Conservation (phyloP, 1,284 basidiomycete genomes). For the Leccinum laetum region DNA sequence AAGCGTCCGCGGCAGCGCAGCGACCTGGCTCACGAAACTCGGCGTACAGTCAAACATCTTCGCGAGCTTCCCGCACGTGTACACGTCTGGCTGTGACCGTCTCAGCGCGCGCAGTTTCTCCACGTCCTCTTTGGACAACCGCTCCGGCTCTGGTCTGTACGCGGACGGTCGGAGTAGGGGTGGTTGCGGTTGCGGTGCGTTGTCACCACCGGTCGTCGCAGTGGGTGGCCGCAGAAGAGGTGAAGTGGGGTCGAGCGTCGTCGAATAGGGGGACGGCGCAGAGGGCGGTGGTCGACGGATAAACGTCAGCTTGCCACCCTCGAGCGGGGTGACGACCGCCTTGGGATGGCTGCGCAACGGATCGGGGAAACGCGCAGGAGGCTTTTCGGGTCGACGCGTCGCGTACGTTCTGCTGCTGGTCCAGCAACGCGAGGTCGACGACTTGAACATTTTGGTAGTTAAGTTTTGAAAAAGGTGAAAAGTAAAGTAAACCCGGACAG, state of each 20-base stretch:
- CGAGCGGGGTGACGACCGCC: constrained; percentile 54
- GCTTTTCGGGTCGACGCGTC: constrained; percentile 48
- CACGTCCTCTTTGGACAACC: constrained; percentile 53
- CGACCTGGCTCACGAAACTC: constrained; percentile 54
- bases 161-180: constrained; percentile 46
- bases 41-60: constrained; percentile 58
- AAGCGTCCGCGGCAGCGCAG: constrained; percentile 50
- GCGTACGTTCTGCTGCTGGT: constrained; percentile 35
- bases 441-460: constrained; percentile 22
- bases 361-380: constrained; percentile 63
- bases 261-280: constrained; percentile 66
- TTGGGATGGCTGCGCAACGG: constrained; percentile 60
- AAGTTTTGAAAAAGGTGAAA: not conserved
- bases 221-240: constrained; percentile 53
- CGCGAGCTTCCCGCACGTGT: constrained; percentile 54
- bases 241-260: constrained; percentile 64
- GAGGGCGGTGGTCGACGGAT: constrained; percentile 78
- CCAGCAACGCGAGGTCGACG: not conserved
- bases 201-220: not conserved
- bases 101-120: constrained; percentile 59
- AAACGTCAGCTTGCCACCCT: constrained; percentile 64
- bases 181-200: constrained; percentile 29
- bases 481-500: not conserved
- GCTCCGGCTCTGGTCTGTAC: constrained; percentile 34
- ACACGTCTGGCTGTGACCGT: constrained; percentile 46